Conservation (phyloP, 257 asterid species). For the Penstemon barbatus region DNA sequence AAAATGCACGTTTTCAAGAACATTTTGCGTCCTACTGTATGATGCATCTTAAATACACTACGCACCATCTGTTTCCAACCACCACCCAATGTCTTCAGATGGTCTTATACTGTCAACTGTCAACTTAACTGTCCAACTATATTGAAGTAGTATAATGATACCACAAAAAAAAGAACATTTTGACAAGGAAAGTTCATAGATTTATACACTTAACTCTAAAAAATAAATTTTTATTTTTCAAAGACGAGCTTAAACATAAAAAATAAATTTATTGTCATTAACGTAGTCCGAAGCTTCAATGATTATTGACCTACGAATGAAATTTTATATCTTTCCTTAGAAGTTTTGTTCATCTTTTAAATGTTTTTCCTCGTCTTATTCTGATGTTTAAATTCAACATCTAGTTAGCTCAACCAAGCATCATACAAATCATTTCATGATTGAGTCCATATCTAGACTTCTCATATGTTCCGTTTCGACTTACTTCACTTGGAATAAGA, state of each 20-base stretch:
- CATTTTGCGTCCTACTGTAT: not conserved
- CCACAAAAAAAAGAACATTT: too few relatives aligned
- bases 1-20: not conserved
- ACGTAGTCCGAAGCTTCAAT: not conserved
- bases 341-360: conserved; percentile 1
- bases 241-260: not conserved
- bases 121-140: too few relatives aligned
- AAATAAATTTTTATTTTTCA: not conserved
- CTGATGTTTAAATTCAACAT: conserved; percentile 1
- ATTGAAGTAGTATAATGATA: too few relatives aligned
- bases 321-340: not conserved
- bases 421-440: not conserved
- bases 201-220: not conserved
- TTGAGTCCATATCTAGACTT: not conserved
- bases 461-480: not conserved
- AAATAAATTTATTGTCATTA: not conserved
- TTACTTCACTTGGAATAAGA: conserved; percentile 5
- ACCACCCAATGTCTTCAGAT: too few relatives aligned
- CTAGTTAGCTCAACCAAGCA: conserved; percentile 4
- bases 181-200: not conserved
- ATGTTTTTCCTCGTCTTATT: not conserved
- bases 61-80: too few relatives aligned
- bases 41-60: too few relatives aligned
- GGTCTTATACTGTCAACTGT: too few relatives aligned
- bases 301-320: too few relatives aligned